Evolutionary conservation across 1,139 yeast species (phyloP), one percentile per base, ranked within the genome.

Genomic region (Candida buenavistaensis): DNA sequence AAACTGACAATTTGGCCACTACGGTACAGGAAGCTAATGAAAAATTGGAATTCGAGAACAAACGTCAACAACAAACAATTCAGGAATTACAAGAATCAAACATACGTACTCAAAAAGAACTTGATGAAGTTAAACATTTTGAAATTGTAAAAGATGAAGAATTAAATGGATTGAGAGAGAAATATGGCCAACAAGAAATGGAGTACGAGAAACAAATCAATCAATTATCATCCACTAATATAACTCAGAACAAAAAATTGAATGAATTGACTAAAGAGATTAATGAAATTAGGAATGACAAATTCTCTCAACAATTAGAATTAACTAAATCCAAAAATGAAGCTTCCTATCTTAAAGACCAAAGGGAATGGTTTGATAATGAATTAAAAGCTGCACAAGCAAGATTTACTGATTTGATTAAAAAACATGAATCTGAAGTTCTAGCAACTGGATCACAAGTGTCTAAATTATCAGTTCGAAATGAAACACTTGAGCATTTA

Each of bases 341-440:
- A 46, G 50, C 55, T 2, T 31, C 57, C 1, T 68, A 64, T 43
- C 54, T 59, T 26, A 57, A 55, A 28, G 57, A 60, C 23, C 73
- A 68, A 44, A 67, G 64, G 27, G 47, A 52, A 5, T 77, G 81
- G 81, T 76, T 59, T 47, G 78, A 76, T 46, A 48, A 51, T 3
- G 81, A 77, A 45, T 57, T 78, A 42, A 57, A 55, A 28, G 40
- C 55, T 5, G 53, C 62, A 11, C 76, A 70, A 45, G 48, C 46
- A 8, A 54, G 66, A 31, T 66, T 59, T 35, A 63, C 74, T 2
- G 70, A 66, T 9, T 48, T 68, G 28, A 55, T 69, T 17, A 64
- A 68, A 40, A 64, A 59, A 31, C 64, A 67, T 39, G 74, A 69
- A 39, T 43, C 63, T 2, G 73, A 68, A 34, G 57, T 55, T 38